Evolutionary conservation across 805 yeast genomes (phyloP).

Genomic region (Metschnikowia anglica): DNA sequence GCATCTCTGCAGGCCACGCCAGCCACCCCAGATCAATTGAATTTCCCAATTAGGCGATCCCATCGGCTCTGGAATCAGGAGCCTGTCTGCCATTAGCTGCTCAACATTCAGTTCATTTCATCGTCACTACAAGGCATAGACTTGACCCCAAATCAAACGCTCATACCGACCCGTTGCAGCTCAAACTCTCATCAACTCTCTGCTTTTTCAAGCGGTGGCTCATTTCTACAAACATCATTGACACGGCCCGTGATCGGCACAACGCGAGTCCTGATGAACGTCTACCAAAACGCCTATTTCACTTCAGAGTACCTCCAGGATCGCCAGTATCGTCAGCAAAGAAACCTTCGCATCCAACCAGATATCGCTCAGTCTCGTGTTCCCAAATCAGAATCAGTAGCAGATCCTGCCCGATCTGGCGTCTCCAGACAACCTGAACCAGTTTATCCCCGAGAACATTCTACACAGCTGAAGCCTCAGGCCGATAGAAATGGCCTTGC

Average conservation of each 20-base stretch:
- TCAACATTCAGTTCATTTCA: no score
- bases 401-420: not conserved
- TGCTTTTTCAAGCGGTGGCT: no score
- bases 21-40: slow-evolving; percentile 14
- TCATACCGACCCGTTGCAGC: no score
- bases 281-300: slow-evolving; percentile 42
- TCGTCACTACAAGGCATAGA: no score
- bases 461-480: not conserved
- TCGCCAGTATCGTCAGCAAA: not conserved
- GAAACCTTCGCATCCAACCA: not conserved
- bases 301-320: slow-evolving; percentile 34
- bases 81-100: no score
- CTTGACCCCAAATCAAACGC: no score
- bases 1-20: slow-evolving; percentile 7
- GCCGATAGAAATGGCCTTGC: slow-evolving; percentile 24
- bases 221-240: no score
- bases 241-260: not conserved
- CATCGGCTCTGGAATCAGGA: no score
- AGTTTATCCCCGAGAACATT: not conserved
- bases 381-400: not conserved
- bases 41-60: no score
- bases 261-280: slow-evolving; percentile 31
- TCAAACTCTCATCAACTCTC: not conserved
- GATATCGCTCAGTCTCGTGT: not conserved
- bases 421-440: no score